Conservation (phyloP, 352 stramenopile genomes). For the Phytophthora multivora region DNA sequence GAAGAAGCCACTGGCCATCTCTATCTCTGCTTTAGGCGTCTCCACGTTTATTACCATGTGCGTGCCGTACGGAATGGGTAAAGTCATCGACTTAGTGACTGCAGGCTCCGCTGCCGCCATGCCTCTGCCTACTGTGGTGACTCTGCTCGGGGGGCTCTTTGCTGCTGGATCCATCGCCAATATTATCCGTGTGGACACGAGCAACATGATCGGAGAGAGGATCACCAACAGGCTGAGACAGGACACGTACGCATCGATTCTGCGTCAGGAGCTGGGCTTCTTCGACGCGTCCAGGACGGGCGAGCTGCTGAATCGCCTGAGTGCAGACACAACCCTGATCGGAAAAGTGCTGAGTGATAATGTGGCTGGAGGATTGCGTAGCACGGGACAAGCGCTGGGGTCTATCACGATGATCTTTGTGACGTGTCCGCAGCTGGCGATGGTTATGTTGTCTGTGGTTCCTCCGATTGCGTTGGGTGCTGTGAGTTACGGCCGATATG, state of each 20-base stretch:
- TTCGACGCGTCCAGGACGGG: conserved; percentile 91
- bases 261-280: conserved; percentile 90
- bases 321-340: conserved; percentile 91
- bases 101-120: conserved; percentile 40
- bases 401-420: conserved; percentile 92
- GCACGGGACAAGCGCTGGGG: conserved; percentile 78
- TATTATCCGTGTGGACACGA: conserved; percentile 74
- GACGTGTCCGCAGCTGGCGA: conserved; percentile 89
- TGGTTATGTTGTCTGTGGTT: conserved; percentile 91
- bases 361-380: conserved; percentile 76
- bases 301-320: conserved; percentile 92
- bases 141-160: conserved; percentile 72
- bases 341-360: conserved; percentile 94
- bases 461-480: conserved; percentile 91
- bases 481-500: conserved; percentile 85
- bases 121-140: conserved; percentile 55
- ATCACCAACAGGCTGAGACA: conserved; percentile 83
- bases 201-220: conserved; percentile 88
- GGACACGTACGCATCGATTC: conserved; percentile 79
- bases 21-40: conserved; percentile 61
- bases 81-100: conserved; percentile 80
- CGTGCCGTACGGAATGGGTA: conserved; percentile 82
- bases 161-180: conserved; percentile 71
- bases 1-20: conserved; percentile 68
- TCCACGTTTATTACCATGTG: conserved; percentile 81